These are phyloP conservation scores for Fusarium nisikadoi DNA, from an alignment of 2,329 filamentous ascomycete genomes.

Conservation along the genomic window DNA sequence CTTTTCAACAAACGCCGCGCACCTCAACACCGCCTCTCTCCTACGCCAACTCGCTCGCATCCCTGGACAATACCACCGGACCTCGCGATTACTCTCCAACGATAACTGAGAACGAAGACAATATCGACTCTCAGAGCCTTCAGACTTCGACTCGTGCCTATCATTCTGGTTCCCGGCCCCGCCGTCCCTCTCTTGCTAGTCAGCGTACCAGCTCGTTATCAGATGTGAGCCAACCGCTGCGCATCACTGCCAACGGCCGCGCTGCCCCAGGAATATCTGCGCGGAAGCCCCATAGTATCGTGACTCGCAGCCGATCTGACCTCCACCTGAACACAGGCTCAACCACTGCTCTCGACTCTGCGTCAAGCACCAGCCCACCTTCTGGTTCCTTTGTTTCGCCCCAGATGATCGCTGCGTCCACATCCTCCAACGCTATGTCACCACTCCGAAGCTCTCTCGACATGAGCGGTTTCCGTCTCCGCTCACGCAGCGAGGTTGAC, in stretches of 20 bases:
- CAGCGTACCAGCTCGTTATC: constrained; percentile 51
- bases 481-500: constrained; percentile 69
- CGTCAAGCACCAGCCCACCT: constrained; percentile 44
- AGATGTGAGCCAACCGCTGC: constrained; percentile 47
- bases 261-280: constrained; percentile 47
- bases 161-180: constrained; percentile 37
- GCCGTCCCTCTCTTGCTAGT: constrained; percentile 47
- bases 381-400: constrained; percentile 42
- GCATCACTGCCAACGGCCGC: constrained; percentile 44
- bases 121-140: constrained; percentile 45
- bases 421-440: constrained; percentile 55
- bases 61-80: constrained; percentile 55
- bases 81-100: constrained; percentile 65
- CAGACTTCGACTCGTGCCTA: constrained; percentile 34
- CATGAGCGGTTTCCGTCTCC: constrained; percentile 65
- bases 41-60: constrained; percentile 66
- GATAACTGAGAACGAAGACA: constrained; percentile 64
- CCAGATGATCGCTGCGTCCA: constrained; percentile 40
- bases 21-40: constrained; percentile 69
- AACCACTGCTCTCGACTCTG: constrained; percentile 42
- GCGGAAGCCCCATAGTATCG: constrained; percentile 52
- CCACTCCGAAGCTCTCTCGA: constrained; percentile 70
- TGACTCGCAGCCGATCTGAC: constrained; percentile 59
- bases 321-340: constrained; percentile 52
- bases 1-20: constrained; percentile 72